These are phyloP conservation scores for Sherardia arvensis DNA, from an alignment of 257 asterid species.

Conservation along the genomic window DNA sequence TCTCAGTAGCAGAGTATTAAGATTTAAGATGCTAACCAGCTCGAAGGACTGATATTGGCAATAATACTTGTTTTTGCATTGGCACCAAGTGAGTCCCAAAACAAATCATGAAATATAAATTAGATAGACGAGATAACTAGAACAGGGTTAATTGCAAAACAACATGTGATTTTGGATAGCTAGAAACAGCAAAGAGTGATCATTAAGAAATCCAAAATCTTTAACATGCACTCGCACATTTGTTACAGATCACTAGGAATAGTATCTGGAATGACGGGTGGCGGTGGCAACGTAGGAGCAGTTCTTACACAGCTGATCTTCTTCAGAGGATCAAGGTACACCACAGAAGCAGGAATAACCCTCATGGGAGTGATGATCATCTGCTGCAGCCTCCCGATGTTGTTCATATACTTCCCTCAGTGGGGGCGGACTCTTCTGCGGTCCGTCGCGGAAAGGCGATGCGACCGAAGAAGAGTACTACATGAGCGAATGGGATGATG, in stretches of 20 bases:
- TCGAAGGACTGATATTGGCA: conserved; percentile 91
- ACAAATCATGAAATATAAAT: not conserved
- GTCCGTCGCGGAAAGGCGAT: conserved; percentile 42
- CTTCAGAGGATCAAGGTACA: conserved; percentile 62
- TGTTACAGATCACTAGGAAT: conserved; percentile 71
- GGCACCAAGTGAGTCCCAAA: conserved; percentile 94
- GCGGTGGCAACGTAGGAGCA: conserved; percentile 77
- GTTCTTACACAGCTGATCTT: conserved; percentile 68
- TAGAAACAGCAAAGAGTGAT: not conserved
- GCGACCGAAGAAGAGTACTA: conserved; percentile 72
- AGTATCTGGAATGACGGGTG: conserved; percentile 80
- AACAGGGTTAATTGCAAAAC: not conserved
- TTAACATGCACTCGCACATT: too few relatives aligned
- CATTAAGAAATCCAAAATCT: too few relatives aligned
- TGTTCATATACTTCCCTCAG: conserved; percentile 66
- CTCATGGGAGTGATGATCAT: conserved; percentile 82
- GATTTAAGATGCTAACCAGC: conserved; percentile 47
- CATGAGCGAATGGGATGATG: conserved; percentile 57
- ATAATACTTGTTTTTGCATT: conserved; percentile 93
- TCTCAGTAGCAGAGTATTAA: not conserved
- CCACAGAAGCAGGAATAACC: conserved; percentile 61
- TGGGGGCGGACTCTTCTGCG: conserved; percentile 88
- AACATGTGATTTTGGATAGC: not conserved
- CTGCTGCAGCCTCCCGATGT: conserved; percentile 39
- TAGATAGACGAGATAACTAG: not conserved